Percentiles rank a stretch among this genome's conserved stretches.
These are phyloP conservation scores for Pythium aquatile DNA, from an alignment of 352 stramenopile genomes.

Conservation along the genomic window DNA sequence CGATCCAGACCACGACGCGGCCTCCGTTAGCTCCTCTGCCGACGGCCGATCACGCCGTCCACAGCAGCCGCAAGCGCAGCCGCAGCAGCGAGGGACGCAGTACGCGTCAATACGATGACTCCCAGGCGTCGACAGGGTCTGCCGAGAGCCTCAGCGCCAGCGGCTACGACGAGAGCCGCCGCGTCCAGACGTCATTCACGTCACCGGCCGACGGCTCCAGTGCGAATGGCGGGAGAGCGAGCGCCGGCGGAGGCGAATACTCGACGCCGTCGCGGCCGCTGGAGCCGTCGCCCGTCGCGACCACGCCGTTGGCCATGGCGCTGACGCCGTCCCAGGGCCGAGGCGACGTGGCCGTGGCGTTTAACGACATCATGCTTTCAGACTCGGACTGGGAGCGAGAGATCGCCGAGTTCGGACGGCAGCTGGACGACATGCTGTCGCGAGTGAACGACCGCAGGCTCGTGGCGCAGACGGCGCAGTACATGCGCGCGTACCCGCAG, in stretches of 20 bases:
- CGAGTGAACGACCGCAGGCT: constrained; percentile 72
- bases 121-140: background rate
- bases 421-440: constrained; percentile 72
- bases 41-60: background rate
- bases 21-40: constrained; percentile 11
- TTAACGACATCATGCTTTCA: constrained; percentile 41
- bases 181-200: background rate
- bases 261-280: constrained; percentile 15
- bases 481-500: constrained; percentile 68
- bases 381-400: constrained; percentile 70
- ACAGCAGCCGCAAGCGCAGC: constrained; percentile 26
- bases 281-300: background rate
- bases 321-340: constrained; percentile 14
- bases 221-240: background rate
- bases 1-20: constrained; percentile 13
- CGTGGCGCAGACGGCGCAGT: constrained; percentile 71
- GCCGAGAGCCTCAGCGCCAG: background rate
- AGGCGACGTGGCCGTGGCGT: constrained; percentile 8
- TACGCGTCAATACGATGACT: background rate
- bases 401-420: constrained; percentile 65
- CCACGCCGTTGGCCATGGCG: constrained; percentile 17
- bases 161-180: background rate
- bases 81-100: constrained; percentile 20
- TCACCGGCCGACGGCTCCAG: background rate
- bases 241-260: constrained; percentile 6